Percentiles rank a stretch among this genome's conserved stretches.
phyloP scores from a whole-genome alignment of 176 grass and related monocot genomes.

The Phoenix dactylifera region DNA sequence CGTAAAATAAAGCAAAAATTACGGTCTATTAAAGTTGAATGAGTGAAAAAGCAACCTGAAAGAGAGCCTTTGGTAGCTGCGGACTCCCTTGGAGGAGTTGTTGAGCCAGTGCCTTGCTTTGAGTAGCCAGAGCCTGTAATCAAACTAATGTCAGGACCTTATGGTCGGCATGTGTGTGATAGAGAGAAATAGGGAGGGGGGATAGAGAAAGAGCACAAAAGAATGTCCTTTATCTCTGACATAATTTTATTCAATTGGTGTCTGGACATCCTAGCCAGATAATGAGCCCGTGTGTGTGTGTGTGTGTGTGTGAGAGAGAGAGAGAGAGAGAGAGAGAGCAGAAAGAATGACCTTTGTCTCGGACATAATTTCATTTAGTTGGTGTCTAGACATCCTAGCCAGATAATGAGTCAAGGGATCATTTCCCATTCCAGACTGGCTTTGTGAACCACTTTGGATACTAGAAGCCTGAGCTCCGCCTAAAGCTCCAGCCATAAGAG shows the following conservation, averaged over 20 bases:
- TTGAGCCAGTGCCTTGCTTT: conserved; percentile 53
- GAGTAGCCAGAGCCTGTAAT: conserved; percentile 53
- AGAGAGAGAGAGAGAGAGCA: background rate
- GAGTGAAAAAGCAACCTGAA: conserved; percentile 57
- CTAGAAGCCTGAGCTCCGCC: conserved; percentile 66
- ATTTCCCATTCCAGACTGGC: conserved; percentile 63
- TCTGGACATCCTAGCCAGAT: too few species aligned
- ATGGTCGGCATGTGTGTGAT: conserved; percentile 2
- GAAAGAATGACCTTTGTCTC: conserved; percentile 68
- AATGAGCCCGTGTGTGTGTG: too few species aligned
- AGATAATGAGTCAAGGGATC: conserved; percentile 92
- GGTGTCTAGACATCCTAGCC: conserved; percentile 74
- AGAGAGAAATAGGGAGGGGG: too few species aligned
- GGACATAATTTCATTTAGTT: conserved; percentile 70
- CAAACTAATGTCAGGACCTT: conserved; percentile 8
- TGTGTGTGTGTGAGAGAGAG: too few species aligned
- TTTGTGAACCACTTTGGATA: conserved; percentile 50
- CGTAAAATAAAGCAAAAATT: too few species aligned
- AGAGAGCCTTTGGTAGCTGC: conserved; percentile 72
- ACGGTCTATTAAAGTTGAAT: background rate
- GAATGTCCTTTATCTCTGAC: too few species aligned
- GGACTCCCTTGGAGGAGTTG: conserved; percentile 60
- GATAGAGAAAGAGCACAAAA: background rate
- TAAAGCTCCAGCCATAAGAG: conserved; percentile 63
- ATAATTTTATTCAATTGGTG: too few species aligned